Percentiles rank a stretch among this genome's conserved stretches.
These are phyloP conservation scores for Cucumis hystrix DNA, from an alignment of 306 rosid genomes.

Conservation along the genomic window DNA sequence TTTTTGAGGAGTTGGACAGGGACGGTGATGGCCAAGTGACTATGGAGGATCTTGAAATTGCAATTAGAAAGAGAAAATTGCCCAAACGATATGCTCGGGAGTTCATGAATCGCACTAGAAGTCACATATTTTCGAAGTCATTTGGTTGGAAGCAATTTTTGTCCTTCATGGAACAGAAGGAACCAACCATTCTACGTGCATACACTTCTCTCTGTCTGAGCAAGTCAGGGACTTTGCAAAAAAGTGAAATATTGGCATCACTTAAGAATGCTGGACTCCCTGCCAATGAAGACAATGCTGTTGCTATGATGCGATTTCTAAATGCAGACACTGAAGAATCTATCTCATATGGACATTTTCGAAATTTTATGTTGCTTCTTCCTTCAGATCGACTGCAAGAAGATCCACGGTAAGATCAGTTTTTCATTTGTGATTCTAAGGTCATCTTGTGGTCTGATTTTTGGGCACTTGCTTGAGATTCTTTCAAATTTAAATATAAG, in stretches of 20 bases:
- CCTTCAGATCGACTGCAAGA: slow-evolving; percentile 97
- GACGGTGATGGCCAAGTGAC: slow-evolving; percentile 97
- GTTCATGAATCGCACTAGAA: slow-evolving; percentile 82
- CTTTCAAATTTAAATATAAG: neutral
- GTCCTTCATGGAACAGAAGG: slow-evolving; percentile 95
- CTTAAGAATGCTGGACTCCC: slow-evolving; percentile 91
- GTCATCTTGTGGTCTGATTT: neutral
- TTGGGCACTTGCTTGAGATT: neutral
- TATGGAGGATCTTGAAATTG: slow-evolving; percentile 85
- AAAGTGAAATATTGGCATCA: slow-evolving; percentile 84
- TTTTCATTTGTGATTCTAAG: slow-evolving; percentile 11
- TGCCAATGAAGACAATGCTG: slow-evolving; percentile 93
- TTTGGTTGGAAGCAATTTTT: slow-evolving; percentile 97
- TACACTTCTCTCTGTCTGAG: slow-evolving; percentile 90
- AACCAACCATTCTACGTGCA: slow-evolving; percentile 97
- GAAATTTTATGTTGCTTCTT: slow-evolving; percentile 93
- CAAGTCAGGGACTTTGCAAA: slow-evolving; percentile 96
- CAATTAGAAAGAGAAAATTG: slow-evolving; percentile 80
- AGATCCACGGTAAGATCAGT: slow-evolving; percentile 77
- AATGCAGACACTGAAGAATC: slow-evolving; percentile 89
- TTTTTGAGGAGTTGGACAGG: slow-evolving; percentile 95
- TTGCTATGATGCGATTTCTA: slow-evolving; percentile 97
- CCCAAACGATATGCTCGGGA: slow-evolving; percentile 96
- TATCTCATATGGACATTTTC: slow-evolving; percentile 93
- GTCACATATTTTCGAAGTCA: slow-evolving; percentile 87